Conservation (phyloP, 805 yeast species). For the Clavispora carvajalis region DNA sequence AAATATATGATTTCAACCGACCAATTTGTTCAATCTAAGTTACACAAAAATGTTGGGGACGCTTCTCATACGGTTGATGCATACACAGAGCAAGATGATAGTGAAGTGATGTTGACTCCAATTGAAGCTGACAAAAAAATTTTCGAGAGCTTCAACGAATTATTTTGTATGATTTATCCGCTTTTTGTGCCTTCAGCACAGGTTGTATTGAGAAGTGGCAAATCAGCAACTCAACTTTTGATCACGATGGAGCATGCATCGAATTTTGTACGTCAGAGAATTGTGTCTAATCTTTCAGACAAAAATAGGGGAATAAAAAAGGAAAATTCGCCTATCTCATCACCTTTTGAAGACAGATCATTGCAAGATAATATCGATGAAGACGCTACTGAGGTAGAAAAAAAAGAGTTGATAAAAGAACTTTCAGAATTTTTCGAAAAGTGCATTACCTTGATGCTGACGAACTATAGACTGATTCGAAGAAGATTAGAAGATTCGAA, state of each 20-base stretch:
- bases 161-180: slow-evolving; percentile 6
- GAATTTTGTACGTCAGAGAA: slow-evolving; percentile 3
- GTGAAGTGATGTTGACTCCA: neutral
- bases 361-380: neutral
- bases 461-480: neutral
- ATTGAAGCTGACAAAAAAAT: neutral
- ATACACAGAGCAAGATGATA: neutral
- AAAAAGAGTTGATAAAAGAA: slow-evolving; percentile 4
- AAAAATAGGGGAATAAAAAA: neutral
- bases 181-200: slow-evolving; percentile 7
- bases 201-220: slow-evolving; percentile 1
- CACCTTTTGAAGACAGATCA: neutral
- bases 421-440: slow-evolving; percentile 5
- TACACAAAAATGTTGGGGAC: slow-evolving; percentile 3
- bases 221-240: slow-evolving; percentile 1
- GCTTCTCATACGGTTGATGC: neutral
- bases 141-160: neutral
- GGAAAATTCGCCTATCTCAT: neutral
- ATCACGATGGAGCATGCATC: slow-evolving; percentile 7
- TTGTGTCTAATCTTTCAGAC: neutral
- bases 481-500: neutral
- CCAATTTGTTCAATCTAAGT: slow-evolving; percentile 8
- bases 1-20: slow-evolving; percentile 13
- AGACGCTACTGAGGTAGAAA: slow-evolving; percentile 1
- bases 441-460: slow-evolving; percentile 2